phyloP scores from a whole-genome alignment of 495 filamentous ascomycete genomes.

The Penicillium silybi region DNA sequence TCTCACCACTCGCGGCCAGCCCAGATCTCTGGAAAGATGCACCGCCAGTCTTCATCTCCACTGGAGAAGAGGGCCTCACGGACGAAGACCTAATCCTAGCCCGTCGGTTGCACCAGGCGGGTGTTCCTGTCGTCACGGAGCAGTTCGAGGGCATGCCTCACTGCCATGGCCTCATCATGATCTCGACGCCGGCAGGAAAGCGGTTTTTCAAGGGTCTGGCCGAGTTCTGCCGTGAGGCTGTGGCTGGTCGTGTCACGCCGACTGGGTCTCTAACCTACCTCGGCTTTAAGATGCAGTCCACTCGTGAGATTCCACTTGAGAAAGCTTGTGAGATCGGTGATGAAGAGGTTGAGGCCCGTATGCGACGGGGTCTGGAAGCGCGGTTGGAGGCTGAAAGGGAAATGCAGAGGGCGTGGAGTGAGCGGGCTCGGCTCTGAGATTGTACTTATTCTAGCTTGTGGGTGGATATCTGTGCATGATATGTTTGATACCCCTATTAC shows the following conservation, averaged over 20 bases:
- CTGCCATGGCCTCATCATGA: conserved; percentile 67
- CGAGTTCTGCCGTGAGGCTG: conserved; percentile 48
- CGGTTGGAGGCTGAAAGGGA: conserved; percentile 43
- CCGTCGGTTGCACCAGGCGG: conserved; percentile 52
- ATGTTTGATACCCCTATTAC: background rate
- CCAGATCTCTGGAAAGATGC: conserved; percentile 59
- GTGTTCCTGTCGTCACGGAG: conserved; percentile 63
- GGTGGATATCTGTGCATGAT: background rate
- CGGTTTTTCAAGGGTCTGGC: conserved; percentile 55
- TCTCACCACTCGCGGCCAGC: conserved; percentile 58
- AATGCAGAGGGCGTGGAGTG: conserved; percentile 34
- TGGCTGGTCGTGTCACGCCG: conserved; percentile 25
- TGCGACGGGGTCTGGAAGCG: conserved; percentile 45
- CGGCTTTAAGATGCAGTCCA: conserved; percentile 51
- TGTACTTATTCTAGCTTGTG: background rate
- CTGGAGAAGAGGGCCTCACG: conserved; percentile 75
- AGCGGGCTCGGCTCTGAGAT: conserved; percentile 45
- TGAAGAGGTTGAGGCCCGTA: conserved; percentile 48
- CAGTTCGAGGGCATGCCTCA: conserved; percentile 90
- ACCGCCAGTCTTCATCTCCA: conserved; percentile 67
- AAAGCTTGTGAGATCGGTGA: conserved; percentile 46
- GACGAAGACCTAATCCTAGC: conserved; percentile 69
- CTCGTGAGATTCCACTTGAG: conserved; percentile 48
- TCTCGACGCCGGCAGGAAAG: conserved; percentile 39
- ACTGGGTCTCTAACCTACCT: conserved; percentile 40